Conservation (phyloP, 177 flowering plant genomes). For the Vitis hybrid region DNA sequence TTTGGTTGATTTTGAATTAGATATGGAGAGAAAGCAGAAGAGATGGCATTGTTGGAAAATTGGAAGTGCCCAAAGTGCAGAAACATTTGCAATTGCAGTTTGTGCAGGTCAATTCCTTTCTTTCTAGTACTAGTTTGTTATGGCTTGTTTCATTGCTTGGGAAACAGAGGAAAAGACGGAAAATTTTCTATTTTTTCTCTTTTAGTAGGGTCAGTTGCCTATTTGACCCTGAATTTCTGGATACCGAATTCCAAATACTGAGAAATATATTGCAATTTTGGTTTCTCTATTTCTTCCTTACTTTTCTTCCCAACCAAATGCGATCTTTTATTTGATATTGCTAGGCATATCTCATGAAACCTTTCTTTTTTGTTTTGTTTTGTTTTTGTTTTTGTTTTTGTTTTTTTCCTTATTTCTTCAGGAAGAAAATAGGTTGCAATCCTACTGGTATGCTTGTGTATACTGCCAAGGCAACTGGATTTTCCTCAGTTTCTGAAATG, state of each 20-base stretch:
- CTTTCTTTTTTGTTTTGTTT: background rate
- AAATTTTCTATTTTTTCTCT: no score
- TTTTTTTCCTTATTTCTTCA: slow-evolving; percentile 12
- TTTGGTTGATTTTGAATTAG: slow-evolving; percentile 25
- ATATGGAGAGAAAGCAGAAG: slow-evolving; percentile 83
- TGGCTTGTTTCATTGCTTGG: no score
- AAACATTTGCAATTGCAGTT: slow-evolving; percentile 84
- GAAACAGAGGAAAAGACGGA: no score
- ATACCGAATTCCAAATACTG: no score
- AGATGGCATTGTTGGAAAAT: slow-evolving; percentile 33
- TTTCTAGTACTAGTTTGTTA: no score
- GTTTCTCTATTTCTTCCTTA: no score
- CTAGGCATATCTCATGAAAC: background rate
- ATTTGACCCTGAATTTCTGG: no score
- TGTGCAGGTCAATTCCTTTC: slow-evolving; percentile 61
- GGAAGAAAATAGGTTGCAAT: slow-evolving; percentile 71
- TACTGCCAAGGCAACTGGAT: slow-evolving; percentile 68
- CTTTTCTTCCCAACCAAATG: no score
- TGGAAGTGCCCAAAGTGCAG: slow-evolving; percentile 89
- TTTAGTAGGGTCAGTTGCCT: no score
- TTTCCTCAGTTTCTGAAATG: slow-evolving; percentile 72
- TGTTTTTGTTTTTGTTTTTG: background rate
- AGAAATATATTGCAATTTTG: no score
- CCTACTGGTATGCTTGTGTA: slow-evolving; percentile 74
- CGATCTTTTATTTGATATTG: no score